phyloP scores from a whole-genome alignment of 225 moss, liverwort and hornwort species.

The Marchantia paleacea region DNA sequence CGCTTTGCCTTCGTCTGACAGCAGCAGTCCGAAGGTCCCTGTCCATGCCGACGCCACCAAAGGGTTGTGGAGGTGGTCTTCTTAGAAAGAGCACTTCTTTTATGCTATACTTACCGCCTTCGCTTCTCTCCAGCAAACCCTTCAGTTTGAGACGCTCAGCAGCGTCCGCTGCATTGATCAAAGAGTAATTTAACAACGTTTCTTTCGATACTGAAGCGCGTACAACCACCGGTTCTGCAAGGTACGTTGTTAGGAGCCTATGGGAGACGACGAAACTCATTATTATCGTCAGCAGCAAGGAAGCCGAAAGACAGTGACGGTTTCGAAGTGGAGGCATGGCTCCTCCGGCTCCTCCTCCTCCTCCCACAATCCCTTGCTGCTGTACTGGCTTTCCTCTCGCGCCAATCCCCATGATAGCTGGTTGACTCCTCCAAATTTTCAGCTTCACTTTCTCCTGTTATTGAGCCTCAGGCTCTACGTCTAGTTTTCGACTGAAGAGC shows the following conservation, averaged over 20 bases:
- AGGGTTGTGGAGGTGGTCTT: neutral
- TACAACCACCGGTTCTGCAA: neutral
- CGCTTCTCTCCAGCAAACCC: constrained; percentile 17
- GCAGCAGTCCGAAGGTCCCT: neutral
- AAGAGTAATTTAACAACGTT: constrained; percentile 8
- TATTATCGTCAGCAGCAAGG: constrained; percentile 16
- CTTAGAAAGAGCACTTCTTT: constrained; percentile 7
- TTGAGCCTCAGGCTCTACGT: neutral
- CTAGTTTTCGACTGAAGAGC: neutral
- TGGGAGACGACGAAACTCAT: constrained; percentile 21
- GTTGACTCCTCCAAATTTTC: neutral
- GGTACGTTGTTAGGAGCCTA: constrained; percentile 6
- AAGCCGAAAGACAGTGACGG: constrained; percentile 18
- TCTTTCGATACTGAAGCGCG: neutral
- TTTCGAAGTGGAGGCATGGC: constrained; percentile 10
- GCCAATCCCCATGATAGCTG: neutral
- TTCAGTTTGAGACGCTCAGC: constrained; percentile 27
- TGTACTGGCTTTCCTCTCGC: constrained; percentile 1
- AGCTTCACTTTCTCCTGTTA: neutral
- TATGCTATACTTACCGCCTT: constrained; percentile 20
- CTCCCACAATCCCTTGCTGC: neutral
- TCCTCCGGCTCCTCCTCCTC: neutral
- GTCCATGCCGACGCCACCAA: neutral
- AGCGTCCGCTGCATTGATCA: constrained; percentile 10
- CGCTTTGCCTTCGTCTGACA: neutral